Evolutionary conservation across 148 eudicot genomes (phyloP), one percentile per base, ranked within the genome.

Genomic region (Nepenthes gracilis): DNA sequence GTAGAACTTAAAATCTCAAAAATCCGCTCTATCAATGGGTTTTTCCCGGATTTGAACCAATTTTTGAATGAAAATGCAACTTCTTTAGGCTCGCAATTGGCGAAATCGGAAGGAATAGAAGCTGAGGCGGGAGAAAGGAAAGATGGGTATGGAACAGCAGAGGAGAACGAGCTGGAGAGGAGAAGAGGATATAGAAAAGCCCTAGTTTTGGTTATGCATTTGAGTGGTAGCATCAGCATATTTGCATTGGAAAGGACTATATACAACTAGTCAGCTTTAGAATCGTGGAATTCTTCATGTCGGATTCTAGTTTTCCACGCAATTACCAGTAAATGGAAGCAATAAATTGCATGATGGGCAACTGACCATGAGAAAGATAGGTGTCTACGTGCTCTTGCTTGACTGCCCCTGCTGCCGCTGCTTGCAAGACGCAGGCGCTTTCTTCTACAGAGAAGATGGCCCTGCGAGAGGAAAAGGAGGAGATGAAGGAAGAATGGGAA

Each of bases 41-140:
- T 76, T 54, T 58, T 53, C 2, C 72, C 40, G 37, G 77, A 62
- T 34, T 61, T 61, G 63, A 80, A 85, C 92, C 92, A 85, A 33
- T 69, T 62, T 33, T 36, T 66, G 54, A 85, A 83, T 11, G 81
- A 63, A 1, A 35, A 35, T 1, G 57, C 82, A 9, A 80, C 80
- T 35, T 58, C 72, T 23, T 43, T 51, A 10, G 80, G 33, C 9
- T 68, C 70, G 43, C 65, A 50, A 33, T 59, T 38, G 63, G n/a
- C 6, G 12, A 15, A n/a, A n/a, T 36, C 43, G 34, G 9, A 13
- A 1, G 33, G 64, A 54, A 34, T 35, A 60, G 57, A 5, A 38
- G 40, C 9, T 61, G 66, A 55, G 47, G 55, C 38, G 6, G 55
- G 14, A 2, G 59, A 36, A 12, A 43, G 53, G 12, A 36, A 34